A percentile compares a stretch with the other conserved stretches of the same genome.
Conservation (phyloP, 2,329 filamentous ascomycete genomes). For the Neofusicoccum sp. region DNA sequence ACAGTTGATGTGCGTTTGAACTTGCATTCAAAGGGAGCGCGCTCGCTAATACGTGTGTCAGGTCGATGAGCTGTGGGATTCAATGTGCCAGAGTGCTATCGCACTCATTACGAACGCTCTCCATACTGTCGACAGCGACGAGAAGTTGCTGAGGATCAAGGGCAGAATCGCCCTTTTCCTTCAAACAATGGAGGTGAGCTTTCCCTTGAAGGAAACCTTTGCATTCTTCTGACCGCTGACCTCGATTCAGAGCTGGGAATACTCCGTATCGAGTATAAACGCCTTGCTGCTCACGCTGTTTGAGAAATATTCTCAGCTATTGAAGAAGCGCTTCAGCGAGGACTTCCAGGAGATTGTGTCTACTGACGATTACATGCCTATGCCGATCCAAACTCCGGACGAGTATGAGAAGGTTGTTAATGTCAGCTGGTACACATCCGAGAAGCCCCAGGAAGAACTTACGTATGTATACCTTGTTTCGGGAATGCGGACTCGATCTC, state of each 20-base stretch:
- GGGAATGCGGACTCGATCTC: conserved; percentile 15
- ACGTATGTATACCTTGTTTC: conserved; percentile 52
- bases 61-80: conserved; percentile 98
- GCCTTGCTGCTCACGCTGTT: conserved; percentile 85
- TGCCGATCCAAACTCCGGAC: conserved; percentile 87
- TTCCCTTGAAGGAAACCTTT: too few relatives aligned
- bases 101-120: conserved; percentile 77
- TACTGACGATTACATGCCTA: conserved; percentile 99
- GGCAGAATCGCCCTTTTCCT: conserved; percentile 91
- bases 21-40: neutral
- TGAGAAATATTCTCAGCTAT: conserved; percentile 86
- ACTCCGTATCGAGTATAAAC: conserved; percentile 78
- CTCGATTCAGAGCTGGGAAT: conserved; percentile 71
- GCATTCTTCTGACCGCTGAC: neutral
- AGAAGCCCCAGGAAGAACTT: conserved; percentile 72
- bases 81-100: conserved; percentile 88
- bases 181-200: conserved; percentile 87
- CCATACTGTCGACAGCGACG: conserved; percentile 78
- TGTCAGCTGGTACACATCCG: conserved; percentile 92
- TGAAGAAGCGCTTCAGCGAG: conserved; percentile 88
- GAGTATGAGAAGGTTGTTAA: conserved; percentile 96
- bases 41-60: conserved; percentile 32
- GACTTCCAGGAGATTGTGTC: conserved; percentile 89
- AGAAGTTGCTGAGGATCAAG: conserved; percentile 91
- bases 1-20: conserved; percentile 66